Evolutionary conservation across 2,329 filamentous ascomycete species (phyloP).

Genomic region (Talaromyces sp.): DNA sequence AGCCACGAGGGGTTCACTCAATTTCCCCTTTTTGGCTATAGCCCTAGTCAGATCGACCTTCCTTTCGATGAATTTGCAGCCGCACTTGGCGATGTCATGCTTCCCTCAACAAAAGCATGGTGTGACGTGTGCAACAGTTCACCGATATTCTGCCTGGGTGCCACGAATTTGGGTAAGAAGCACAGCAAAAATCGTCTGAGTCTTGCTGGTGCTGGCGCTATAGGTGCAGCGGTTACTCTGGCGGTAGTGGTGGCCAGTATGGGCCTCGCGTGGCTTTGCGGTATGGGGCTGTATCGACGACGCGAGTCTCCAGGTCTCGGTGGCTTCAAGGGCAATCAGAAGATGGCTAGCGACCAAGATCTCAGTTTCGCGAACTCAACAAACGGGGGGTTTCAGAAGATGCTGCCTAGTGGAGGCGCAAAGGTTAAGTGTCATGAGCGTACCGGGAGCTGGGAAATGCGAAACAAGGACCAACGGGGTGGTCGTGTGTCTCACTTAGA

Average conservation of each 20-base stretch:
- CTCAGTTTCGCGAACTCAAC: conserved; percentile 42
- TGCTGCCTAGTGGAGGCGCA: neutral
- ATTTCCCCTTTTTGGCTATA: conserved; percentile 52
- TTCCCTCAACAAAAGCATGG: conserved; percentile 50
- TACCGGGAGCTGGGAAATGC: conserved; percentile 57
- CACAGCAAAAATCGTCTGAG: conserved; percentile 28
- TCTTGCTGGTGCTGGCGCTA: conserved; percentile 52
- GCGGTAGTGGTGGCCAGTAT: conserved; percentile 44
- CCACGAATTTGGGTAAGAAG: conserved; percentile 25
- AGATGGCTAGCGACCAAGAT: conserved; percentile 54
- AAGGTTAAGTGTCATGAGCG: conserved; percentile 48
- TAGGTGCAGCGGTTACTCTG: conserved; percentile 54
- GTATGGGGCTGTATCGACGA: conserved; percentile 44
- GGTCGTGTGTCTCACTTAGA: conserved; percentile 37
- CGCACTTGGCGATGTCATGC: conserved; percentile 43
- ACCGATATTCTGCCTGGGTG: conserved; percentile 51
- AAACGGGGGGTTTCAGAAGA: conserved; percentile 36
- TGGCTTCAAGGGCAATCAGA: conserved; percentile 55
- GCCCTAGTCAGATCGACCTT: conserved; percentile 46
- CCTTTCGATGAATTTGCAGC: conserved; percentile 50
- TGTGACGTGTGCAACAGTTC: conserved; percentile 48
- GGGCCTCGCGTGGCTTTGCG: conserved; percentile 38
- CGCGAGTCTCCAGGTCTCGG: conserved; percentile 41
- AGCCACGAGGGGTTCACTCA: conserved; percentile 29
- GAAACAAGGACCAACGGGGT: conserved; percentile 30